Evolutionary conservation across 2,329 filamentous ascomycete species (phyloP), one percentile per base, ranked within the genome.

Genomic region (Alternaria atra): DNA sequence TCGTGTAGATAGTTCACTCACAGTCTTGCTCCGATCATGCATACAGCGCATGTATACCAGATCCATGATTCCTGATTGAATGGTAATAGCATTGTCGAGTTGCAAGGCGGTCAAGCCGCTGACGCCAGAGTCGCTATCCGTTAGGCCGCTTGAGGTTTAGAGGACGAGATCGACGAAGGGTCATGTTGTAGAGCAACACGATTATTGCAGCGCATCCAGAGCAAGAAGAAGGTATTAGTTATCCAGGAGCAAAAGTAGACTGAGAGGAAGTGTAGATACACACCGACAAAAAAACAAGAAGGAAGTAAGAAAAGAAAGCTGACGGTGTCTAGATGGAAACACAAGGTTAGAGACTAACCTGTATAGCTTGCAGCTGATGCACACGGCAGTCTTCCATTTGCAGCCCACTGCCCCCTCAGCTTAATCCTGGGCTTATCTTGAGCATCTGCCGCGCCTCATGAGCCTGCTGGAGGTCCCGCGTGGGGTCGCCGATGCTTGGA

Each of bases 31-130:
- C 72, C 63, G 34, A 81, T 78, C 55, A 83, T 79, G 6, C 73
- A 63, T 4, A 81, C 59, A 9, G 80, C 80, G 52, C 80, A 72
- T 15, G 75, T 73, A 66, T 77, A 84, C 81, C 81, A 84, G 42
- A 81, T 81, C 81, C 81, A 83, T 54, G 79, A 80, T 69, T 84
- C 82, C 40, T 79, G 73, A 27, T 73, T 72, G 52, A 83, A 79
- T 5, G 65, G 55, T 46, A 69, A 52, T 20, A 51, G 17, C 70
- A 72, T 72, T 44, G 55, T 58, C 51, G 48, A 34, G 52, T 46
- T 34, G 52, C 40, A 59, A 53, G 48, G 52, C 56, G 30, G 42
- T 47, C 27, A 53, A 39, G 44, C 52, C 42, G 47, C 44, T 47
- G 8, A 46, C 35, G 35, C 29, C 37, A 34, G 17, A 27, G 27